phyloP scores from a whole-genome alignment of 805 yeast species.

The Spathaspora arborariae region DNA sequence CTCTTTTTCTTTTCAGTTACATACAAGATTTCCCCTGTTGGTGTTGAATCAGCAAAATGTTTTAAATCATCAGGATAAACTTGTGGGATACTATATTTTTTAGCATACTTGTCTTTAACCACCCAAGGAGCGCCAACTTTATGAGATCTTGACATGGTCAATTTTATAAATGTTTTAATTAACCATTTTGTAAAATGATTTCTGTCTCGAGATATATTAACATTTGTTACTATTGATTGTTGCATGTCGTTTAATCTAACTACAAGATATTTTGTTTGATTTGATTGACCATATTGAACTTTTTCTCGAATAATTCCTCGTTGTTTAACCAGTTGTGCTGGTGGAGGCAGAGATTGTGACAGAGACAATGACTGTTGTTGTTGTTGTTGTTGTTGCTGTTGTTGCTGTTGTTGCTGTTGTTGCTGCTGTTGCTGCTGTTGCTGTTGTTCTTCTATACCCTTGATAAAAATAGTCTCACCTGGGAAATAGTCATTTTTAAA shows the following conservation, averaged over 20 bases:
- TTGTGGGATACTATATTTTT: conserved; percentile 59
- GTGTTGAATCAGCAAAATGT: conserved; percentile 33
- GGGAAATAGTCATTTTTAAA: conserved; percentile 87
- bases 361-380: not conserved
- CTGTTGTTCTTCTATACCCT: conserved; percentile 23
- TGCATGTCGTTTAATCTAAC: conserved; percentile 48
- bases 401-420: not conserved
- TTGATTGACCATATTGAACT: conserved; percentile 59
- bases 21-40: conserved; percentile 25
- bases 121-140: conserved; percentile 97
- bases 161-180: conserved; percentile 82
- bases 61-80: conserved; percentile 55
- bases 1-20: conserved; percentile 2
- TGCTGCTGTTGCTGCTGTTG: conserved; percentile 7
- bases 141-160: conserved; percentile 70
- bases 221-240: conserved; percentile 68
- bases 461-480: conserved; percentile 77
- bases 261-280: conserved; percentile 62
- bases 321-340: conserved; percentile 18
- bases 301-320: conserved; percentile 78
- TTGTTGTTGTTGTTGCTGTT: not conserved
- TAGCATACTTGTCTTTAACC: conserved; percentile 73
- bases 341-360: not conserved
- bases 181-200: conserved; percentile 85
- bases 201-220: conserved; percentile 76